Base-by-base conservation (phyloP, 2,329 filamentous ascomycete genomes). In the Paecilomyces variotii region DNA sequence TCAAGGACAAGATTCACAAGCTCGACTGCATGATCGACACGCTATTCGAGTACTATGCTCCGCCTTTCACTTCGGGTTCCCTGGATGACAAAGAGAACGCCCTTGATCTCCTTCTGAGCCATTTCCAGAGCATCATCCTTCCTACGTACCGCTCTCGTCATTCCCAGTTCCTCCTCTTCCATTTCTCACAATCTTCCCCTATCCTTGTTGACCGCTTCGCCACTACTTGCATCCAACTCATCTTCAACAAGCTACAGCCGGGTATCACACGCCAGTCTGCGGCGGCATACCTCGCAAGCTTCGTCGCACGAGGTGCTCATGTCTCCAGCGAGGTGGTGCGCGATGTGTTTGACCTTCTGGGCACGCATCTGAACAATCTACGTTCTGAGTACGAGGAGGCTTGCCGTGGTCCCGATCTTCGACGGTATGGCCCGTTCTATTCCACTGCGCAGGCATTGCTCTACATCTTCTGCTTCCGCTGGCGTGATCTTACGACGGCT, bases 391-490 rank as follows among this genome's bases (percentile, higher is more conserved):
- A 91, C 71, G 89, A 96, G 70, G 79, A 82, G 4, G 79, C 81
- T 30, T 96, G 91, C 71, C 86, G 86, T 14, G 91, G 91, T 2
- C 94, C 94, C 0, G 91, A 99, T 71, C 82, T 95, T 58, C 86
- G 87, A 62, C 87, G 88, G 53, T 96, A 93, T 70, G 85, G 87
- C 54, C 85, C 88, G 12, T 96, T 95, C 75, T 97, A 97, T 72
- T 87, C 89, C 19, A 85, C 91, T 54, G 86, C 89, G n/a, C 92
- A 97, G 73, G 91, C 91, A 1, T 80, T 95, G 2, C 83, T 97
- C 26, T 97, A 97, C 77, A 93, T 96, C 60, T 97, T 96, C 76
- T 99, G 94, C 79, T 99, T 99, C 80, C 87, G 94, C 57, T 99
- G 94, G 94, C 88, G 91, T 61, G 93, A 97, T 68, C 80, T 99